These are phyloP conservation scores for barrel medic (Medicago truncatula) DNA, from an alignment of 306 rosid species.

Conservation along the genomic window DNA sequence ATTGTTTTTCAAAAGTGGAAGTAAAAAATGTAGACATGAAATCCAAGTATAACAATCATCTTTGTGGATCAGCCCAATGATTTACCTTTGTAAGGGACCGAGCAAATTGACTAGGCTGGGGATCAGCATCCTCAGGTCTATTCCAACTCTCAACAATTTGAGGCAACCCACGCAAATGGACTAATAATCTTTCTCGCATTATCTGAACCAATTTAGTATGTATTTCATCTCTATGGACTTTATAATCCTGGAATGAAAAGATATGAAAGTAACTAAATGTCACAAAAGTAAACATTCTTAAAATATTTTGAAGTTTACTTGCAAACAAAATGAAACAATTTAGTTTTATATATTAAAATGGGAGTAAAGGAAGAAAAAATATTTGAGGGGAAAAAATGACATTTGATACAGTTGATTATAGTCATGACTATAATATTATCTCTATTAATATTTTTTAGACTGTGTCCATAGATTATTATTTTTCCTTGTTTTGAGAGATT, in stretches of 20 bases:
- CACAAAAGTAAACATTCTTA: constrained; percentile 31
- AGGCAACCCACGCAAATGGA: constrained; percentile 89
- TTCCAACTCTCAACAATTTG: constrained; percentile 98
- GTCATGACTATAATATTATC: neutral
- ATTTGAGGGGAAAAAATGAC: neutral
- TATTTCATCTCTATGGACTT: constrained; percentile 96
- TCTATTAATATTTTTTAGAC: neutral
- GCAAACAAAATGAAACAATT: constrained; percentile 29
- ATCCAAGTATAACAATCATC: constrained; percentile 22
- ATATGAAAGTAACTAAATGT: constrained; percentile 33
- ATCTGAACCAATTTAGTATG: constrained; percentile 97
- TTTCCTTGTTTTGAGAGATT: neutral
- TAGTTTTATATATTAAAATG: neutral
- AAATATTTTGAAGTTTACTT: constrained; percentile 13
- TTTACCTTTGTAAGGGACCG: constrained; percentile 95
- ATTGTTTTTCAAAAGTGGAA: too few relatives aligned
- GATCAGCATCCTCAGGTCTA: constrained; percentile 86
- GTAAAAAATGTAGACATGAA: neutral
- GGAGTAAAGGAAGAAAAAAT: constrained; percentile 2
- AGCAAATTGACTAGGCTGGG: constrained; percentile 96
- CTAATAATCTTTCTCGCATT: constrained; percentile 95
- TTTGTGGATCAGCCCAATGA: neutral
- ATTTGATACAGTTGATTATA: neutral
- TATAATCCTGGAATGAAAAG: constrained; percentile 76
- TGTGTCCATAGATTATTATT: neutral